phyloP scores from a whole-genome alignment of 164 flowering plant genomes.

The Vitis rupestris region DNA sequence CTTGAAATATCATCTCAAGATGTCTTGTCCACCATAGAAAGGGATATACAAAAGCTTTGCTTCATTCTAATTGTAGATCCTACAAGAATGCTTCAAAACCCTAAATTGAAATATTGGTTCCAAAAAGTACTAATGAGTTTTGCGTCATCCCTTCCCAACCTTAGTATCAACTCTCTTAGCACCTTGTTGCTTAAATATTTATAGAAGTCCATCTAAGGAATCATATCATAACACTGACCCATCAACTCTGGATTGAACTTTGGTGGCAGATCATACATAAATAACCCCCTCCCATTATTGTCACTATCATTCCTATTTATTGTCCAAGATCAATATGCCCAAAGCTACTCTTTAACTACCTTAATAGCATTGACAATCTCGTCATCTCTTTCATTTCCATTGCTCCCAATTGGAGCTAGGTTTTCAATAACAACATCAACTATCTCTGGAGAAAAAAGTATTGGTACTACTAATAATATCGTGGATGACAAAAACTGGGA shows the following conservation, averaged over 20 bases:
- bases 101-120: constrained; percentile 74
- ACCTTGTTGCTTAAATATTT: constrained; percentile 49
- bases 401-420: not conserved
- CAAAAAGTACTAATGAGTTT: constrained; percentile 66
- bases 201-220: constrained; percentile 58
- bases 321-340: constrained; percentile 47
- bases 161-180: constrained; percentile 45
- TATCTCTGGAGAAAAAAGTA: not conserved
- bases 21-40: constrained; percentile 64
- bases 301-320: not conserved
- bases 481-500: constrained; percentile 24
- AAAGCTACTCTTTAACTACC: constrained; percentile 44
- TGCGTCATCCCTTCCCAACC: constrained; percentile 67
- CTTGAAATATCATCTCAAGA: constrained; percentile 75
- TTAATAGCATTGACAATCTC: constrained; percentile 32
- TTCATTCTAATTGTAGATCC: constrained; percentile 43
- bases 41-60: constrained; percentile 86
- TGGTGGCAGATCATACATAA: constrained; percentile 68
- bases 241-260: constrained; percentile 71
- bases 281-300: constrained; percentile 59
- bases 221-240: constrained; percentile 51
- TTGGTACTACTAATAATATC: not conserved
- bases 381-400: constrained; percentile 3
- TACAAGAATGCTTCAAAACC: constrained; percentile 66
- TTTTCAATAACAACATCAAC: not conserved